Evolutionary conservation across 306 rosid species (phyloP).

Genomic region (Quercus bicolor): DNA sequence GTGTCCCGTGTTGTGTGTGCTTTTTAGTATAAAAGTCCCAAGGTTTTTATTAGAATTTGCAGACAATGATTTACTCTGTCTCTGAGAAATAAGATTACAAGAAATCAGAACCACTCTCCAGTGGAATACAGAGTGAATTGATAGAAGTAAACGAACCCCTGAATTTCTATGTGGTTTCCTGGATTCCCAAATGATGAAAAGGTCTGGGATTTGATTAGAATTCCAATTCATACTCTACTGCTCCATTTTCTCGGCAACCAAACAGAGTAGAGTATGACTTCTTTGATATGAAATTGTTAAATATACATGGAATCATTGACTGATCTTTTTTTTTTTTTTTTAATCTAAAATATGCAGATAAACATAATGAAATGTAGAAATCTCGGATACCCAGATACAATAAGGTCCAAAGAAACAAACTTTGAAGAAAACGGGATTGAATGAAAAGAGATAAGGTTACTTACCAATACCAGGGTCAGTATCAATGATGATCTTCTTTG

Average conservation of each 20-base stretch:
- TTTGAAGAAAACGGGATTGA: too few species aligned
- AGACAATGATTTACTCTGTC: too few species aligned
- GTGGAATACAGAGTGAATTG: too few species aligned
- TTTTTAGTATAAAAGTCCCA: too few species aligned
- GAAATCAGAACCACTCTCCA: too few species aligned
- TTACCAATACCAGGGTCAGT: too few species aligned
- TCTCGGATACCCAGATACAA: not conserved
- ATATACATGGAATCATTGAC: not conserved
- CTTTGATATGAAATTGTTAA: not conserved
- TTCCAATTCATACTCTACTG: not conserved
- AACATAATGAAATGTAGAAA: not conserved
- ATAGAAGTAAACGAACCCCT: too few species aligned
- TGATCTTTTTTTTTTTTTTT: not conserved
- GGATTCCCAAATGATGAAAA: not conserved
- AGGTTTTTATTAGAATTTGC: too few species aligned
- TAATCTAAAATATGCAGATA: not conserved
- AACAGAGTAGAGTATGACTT: not conserved
- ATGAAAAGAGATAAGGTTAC: too few species aligned
- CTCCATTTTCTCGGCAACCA: conserved; percentile 11
- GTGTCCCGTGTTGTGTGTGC: too few species aligned
- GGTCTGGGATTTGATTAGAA: not conserved
- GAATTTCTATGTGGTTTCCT: not conserved
- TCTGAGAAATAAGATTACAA: too few species aligned
- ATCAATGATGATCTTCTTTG: conserved; percentile 36
- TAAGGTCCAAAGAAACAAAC: too few species aligned